Evolutionary conservation across 495 filamentous ascomycete genomes (phyloP).

Genomic region (Pyrenula massariospora): DNA sequence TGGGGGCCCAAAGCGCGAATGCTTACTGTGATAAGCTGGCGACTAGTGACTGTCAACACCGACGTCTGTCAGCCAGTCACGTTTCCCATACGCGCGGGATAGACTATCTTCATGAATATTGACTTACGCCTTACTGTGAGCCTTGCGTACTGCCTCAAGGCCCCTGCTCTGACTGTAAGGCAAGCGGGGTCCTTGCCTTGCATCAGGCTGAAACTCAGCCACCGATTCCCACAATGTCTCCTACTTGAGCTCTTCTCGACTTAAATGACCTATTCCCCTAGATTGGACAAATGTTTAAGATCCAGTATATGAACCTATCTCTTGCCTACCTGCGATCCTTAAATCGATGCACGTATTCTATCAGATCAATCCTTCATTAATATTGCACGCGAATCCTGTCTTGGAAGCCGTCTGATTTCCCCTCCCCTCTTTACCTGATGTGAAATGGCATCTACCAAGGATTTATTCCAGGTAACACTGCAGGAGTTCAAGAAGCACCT

Average conservation of each 20-base stretch:
- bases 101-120: too few species aligned
- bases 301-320: background rate
- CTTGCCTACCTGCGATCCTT: background rate
- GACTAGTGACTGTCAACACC: too few species aligned
- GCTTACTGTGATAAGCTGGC: too few species aligned
- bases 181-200: background rate
- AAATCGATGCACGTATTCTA: background rate
- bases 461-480: slow-evolving; percentile 10
- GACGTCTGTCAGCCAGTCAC: too few species aligned
- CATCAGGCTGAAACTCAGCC: background rate
- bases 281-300: too few species aligned
- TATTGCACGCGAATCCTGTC: background rate
- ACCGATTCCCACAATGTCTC: background rate
- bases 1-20: too few species aligned
- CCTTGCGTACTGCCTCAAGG: background rate
- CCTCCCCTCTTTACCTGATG: background rate
- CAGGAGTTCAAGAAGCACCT: slow-evolving; percentile 16
- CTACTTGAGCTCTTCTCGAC: background rate
- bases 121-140: background rate
- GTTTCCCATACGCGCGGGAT: too few species aligned
- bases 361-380: background rate
- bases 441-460: background rate
- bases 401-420: background rate
- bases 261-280: too few species aligned
- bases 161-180: background rate